phyloP scores from a whole-genome alignment of 768 basidiomycete species.

The Mrakia hoshinonis region DNA sequence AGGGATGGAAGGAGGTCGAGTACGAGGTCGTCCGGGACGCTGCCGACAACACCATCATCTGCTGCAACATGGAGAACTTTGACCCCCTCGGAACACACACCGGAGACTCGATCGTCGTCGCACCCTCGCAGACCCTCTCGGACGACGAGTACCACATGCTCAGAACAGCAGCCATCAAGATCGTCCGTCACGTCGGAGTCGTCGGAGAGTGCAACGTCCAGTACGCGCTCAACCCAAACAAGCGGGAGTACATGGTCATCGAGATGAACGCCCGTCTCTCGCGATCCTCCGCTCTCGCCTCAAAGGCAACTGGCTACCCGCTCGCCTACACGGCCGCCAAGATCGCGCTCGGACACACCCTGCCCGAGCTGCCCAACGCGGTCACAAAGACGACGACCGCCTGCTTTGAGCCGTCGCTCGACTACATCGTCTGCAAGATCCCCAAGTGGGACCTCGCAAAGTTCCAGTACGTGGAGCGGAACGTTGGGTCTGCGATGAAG shows the following conservation, averaged over 20 bases:
- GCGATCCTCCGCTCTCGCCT: constrained; percentile 66
- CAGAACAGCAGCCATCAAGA: constrained; percentile 92
- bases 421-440: constrained; percentile 99
- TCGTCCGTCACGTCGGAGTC: constrained; percentile 54
- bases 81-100: constrained; percentile 98
- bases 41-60: constrained; percentile 99
- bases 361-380: constrained; percentile 95
- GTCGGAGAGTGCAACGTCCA: constrained; percentile 70
- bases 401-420: constrained; percentile 96
- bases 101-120: constrained; percentile 97
- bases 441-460: constrained; percentile 99
- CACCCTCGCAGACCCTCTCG: constrained; percentile 92
- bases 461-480: constrained; percentile 86
- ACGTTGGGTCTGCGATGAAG: constrained; percentile 97
- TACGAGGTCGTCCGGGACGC: constrained; percentile 98
- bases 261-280: constrained; percentile 31
- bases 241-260: constrained; percentile 93
- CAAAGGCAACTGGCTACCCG: constrained; percentile 98
- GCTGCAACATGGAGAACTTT: constrained; percentile 68
- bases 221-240: constrained; percentile 89
- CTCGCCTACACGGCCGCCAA: constrained; percentile 98
- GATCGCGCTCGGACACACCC: constrained; percentile 92
- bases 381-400: constrained; percentile 99
- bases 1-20: constrained; percentile 99
- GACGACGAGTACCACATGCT: constrained; percentile 99